These are phyloP conservation scores for Boletus reticuloceps DNA, from an alignment of 768 basidiomycete species.

Conservation along the genomic window DNA sequence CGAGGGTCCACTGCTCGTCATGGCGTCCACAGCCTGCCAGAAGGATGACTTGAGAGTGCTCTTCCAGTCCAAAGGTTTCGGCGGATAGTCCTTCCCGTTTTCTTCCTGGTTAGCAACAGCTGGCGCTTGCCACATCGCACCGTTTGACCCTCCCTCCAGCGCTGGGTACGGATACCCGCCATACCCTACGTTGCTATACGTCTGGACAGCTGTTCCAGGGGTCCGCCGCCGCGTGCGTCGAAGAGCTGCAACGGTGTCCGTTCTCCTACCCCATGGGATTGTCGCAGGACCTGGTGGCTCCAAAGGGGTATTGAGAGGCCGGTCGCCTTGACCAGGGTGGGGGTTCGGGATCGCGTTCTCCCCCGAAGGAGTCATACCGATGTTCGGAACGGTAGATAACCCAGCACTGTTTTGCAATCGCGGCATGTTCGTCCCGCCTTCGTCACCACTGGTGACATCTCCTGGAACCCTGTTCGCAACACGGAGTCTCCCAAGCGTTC, in stretches of 20 bases:
- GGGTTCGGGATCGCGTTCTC: neutral
- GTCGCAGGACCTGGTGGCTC: slow-evolving; percentile 23
- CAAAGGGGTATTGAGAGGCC: neutral
- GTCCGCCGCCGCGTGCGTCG: slow-evolving; percentile 8
- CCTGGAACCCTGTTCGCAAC: slow-evolving; percentile 50
- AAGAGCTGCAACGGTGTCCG: slow-evolving; percentile 24
- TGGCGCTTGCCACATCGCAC: neutral
- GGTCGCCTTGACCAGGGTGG: neutral
- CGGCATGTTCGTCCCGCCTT: slow-evolving; percentile 23
- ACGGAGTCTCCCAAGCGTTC: slow-evolving; percentile 43
- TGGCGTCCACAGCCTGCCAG: slow-evolving; percentile 47
- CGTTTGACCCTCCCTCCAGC: neutral
- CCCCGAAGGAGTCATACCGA: neutral
- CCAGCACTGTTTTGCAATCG: neutral
- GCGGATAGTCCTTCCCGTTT: neutral
- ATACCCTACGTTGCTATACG: slow-evolving; percentile 12
- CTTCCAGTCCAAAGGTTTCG: slow-evolving; percentile 38
- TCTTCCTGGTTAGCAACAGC: neutral
- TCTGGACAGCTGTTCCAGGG: slow-evolving; percentile 3
- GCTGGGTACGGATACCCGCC: slow-evolving; percentile 12
- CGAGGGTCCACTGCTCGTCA: slow-evolving; percentile 41
- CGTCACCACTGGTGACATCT: slow-evolving; percentile 38
- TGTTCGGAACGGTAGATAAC: neutral
- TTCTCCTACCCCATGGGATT: slow-evolving; percentile 28
- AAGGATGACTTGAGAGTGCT: slow-evolving; percentile 42